These are phyloP conservation scores for Sclerotinia minor DNA, from an alignment of 2,329 filamentous ascomycete genomes.

Conservation along the genomic window DNA sequence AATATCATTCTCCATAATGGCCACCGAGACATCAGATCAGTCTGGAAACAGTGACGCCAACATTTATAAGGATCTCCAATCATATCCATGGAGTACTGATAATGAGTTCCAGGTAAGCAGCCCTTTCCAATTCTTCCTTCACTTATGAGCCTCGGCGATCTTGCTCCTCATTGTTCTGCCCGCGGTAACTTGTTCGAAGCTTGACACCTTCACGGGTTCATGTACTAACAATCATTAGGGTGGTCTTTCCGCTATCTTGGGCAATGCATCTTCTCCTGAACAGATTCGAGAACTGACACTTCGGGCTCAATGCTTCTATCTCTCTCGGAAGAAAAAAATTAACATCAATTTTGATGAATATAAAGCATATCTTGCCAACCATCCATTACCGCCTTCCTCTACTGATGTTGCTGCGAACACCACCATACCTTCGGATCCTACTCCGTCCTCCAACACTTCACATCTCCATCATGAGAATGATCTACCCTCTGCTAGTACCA, in stretches of 20 bases:
- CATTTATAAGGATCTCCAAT: conserved; percentile 62
- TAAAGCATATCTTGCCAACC: conserved; percentile 56
- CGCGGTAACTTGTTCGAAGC: not conserved
- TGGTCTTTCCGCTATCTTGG: conserved; percentile 65
- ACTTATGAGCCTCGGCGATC: conserved; percentile 30
- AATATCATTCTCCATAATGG: conserved; percentile 7
- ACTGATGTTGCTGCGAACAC: conserved; percentile 19
- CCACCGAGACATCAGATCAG: not conserved
- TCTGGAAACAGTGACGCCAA: conserved; percentile 26
- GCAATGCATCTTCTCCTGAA: conserved; percentile 54
- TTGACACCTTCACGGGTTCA: too few species aligned
- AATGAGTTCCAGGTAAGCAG: conserved; percentile 61
- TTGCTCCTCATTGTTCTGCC: not conserved
- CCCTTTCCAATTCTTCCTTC: not conserved
- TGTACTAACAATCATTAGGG: conserved; percentile 43
- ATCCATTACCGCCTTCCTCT: conserved; percentile 24
- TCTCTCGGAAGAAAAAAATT: conserved; percentile 49
- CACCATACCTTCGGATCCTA: not conserved
- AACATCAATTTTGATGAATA: conserved; percentile 67
- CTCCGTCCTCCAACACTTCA: conserved; percentile 6
- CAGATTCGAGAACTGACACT: conserved; percentile 58
- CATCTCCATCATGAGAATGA: conserved; percentile 23
- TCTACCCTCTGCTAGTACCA: conserved; percentile 18
- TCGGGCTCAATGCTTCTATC: conserved; percentile 71
- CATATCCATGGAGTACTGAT: conserved; percentile 68